Percentiles rank a stretch among this genome's conserved stretches.
Evolutionary conservation across 345 rosid genomes (phyloP).

Genomic region (Erodium maritimum): DNA sequence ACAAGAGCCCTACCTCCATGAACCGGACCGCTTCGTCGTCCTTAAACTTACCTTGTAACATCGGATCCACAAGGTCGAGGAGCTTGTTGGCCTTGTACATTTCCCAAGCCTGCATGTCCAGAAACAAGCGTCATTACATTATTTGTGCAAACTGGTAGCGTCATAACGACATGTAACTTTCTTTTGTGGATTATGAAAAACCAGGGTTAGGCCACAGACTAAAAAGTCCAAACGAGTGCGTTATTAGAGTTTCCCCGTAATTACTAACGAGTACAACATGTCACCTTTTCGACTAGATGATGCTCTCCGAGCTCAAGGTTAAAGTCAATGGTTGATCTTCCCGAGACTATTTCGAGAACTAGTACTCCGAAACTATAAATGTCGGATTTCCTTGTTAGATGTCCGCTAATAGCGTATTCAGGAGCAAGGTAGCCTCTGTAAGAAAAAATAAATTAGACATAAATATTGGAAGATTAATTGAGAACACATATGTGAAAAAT

Average conservation of each 20-base stretch:
- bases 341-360: constrained; percentile 41
- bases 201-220: neutral
- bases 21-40: constrained; percentile 31
- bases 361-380: constrained; percentile 53
- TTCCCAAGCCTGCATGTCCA: constrained; percentile 39
- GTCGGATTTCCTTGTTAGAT: constrained; percentile 39
- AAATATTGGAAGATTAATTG: constrained; percentile 6
- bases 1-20: constrained; percentile 43
- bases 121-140: neutral
- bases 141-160: neutral
- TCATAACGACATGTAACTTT: neutral
- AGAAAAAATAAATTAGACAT: constrained; percentile 8
- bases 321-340: constrained; percentile 24
- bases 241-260: neutral
- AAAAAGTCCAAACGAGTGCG: neutral
- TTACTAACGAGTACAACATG: neutral
- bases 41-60: constrained; percentile 21
- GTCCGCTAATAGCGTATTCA: constrained; percentile 43
- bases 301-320: constrained; percentile 36
- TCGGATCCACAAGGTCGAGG: constrained; percentile 28
- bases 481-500: neutral
- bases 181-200: neutral
- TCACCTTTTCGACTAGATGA: constrained; percentile 50
- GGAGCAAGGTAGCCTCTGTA: constrained; percentile 51
- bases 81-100: constrained; percentile 17